Evolutionary conservation across 75 land plant species (phyloP).

Genomic region (Sequoia sempervirens): DNA sequence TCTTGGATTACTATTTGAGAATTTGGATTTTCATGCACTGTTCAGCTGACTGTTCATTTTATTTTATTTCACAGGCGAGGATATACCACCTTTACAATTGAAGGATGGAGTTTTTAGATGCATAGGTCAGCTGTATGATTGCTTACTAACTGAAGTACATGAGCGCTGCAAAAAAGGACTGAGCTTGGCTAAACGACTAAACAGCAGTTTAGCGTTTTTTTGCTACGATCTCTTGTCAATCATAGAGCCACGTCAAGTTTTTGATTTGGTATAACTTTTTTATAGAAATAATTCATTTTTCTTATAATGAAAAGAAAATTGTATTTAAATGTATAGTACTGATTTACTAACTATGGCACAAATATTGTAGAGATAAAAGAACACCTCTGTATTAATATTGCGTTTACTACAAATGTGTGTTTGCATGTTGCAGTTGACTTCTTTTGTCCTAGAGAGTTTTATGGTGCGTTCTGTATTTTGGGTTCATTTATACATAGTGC

Average conservation of each 20-base stretch:
- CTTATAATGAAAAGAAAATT: background rate
- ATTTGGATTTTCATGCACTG: background rate
- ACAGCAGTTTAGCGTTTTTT: conserved; percentile 92
- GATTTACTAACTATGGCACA: too few species aligned
- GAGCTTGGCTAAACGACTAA: conserved; percentile 83
- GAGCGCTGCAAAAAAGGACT: conserved; percentile 97
- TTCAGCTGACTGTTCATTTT: background rate
- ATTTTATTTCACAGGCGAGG: conserved; percentile 62
- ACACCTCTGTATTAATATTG: too few species aligned
- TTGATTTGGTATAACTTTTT: conserved; percentile 72
- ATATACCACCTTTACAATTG: conserved; percentile 91
- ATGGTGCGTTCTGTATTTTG: too few species aligned
- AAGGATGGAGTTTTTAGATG: conserved; percentile 96
- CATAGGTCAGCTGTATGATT: conserved; percentile 88
- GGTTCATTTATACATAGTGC: too few species aligned
- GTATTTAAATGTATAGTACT: background rate
- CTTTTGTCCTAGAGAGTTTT: too few species aligned
- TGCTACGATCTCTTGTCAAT: conserved; percentile 94
- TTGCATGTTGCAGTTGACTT: background rate
- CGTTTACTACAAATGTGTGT: background rate
- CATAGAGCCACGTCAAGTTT: conserved; percentile 98
- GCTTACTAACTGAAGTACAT: conserved; percentile 96
- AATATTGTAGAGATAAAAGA: too few species aligned
- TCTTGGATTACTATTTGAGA: background rate
- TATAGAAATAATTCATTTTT: background rate